Base-by-base conservation (phyloP, 208 protist genomes). In the Acanthamoeba healyi region DNA sequence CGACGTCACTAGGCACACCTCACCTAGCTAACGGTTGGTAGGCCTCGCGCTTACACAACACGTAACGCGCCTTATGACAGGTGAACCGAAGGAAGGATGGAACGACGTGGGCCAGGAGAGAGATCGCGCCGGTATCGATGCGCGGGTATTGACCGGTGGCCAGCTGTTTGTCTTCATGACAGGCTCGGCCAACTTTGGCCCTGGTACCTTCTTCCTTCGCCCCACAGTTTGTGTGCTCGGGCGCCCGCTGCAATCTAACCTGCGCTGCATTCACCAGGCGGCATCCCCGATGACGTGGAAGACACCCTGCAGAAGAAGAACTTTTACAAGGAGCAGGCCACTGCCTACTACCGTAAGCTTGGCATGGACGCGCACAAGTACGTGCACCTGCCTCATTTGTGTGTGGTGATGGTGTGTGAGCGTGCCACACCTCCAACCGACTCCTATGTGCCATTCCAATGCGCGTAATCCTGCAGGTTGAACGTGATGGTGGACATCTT, bases 111-210 rank as follows among this genome's bases (percentile, higher is more conserved):
- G 22, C 70, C 17, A 46, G 32, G 70, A 44, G 9, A 9, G 29
- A 17, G 70, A 46, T 7, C 70, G 70, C 3, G 38, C 70, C 6
- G 36, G 70, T 9, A 79, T 79, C 22, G 70, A 79, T 36, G 38
- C 36, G 36, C 12, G 38, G 7, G 38, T 79, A 9, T 79, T 79
- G 36, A 46, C 42, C n/a, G 79, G 79, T 24, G 79, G 79, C 29
- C 79, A 61, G 49, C 46, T 87, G 2, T 54, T 87, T 14, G 79
- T 87, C 42, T 87, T 87, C 44, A 87, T 87, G 79, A 87, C 42
- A 19, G 79, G 79, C 79, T n/a, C 46, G 19, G 42, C 46, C 38
- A 87, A 87, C 40, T 61, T 87, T 29, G 79, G 79, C 17, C 79
- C 79, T 9, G 79, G 79, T 63, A 87, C n/a, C n/a, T n/a, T n/a